phyloP scores from a whole-genome alignment of 1,284 basidiomycete species.

The Cryptococcus floricola region DNA sequence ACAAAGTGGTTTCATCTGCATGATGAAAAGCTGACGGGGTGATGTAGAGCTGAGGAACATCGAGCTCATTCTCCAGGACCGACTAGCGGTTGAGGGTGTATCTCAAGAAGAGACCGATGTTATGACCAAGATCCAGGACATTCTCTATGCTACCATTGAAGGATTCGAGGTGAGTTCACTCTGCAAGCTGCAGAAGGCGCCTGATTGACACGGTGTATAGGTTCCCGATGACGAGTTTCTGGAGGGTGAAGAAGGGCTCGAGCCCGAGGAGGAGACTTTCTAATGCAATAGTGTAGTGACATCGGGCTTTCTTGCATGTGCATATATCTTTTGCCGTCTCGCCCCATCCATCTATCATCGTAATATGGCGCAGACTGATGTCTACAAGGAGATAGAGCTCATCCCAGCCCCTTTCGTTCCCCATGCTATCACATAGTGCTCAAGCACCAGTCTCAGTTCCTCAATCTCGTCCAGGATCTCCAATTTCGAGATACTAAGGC shows the following conservation, averaged over 20 bases:
- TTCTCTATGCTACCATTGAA: conserved; percentile 91
- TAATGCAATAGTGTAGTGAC: conserved; percentile 13
- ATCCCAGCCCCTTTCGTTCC: conserved; percentile 45
- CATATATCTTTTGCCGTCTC: background rate
- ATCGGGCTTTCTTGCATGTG: background rate
- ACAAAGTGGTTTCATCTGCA: background rate
- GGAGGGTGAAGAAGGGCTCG: conserved; percentile 52
- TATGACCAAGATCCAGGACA: conserved; percentile 81
- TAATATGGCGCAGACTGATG: background rate
- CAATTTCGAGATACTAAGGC: conserved; percentile 62
- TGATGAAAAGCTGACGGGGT: background rate
- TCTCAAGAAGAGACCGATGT: conserved; percentile 64
- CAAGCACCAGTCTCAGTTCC: conserved; percentile 79
- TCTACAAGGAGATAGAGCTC: conserved; percentile 6
- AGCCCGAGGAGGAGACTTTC: conserved; percentile 58
- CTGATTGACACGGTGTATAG: conserved; percentile 1
- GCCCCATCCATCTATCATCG: background rate
- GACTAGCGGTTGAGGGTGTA: conserved; percentile 60
- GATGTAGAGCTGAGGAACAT: conserved; percentile 78
- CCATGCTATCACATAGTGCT: conserved; percentile 85
- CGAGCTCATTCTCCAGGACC: conserved; percentile 82
- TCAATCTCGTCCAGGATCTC: conserved; percentile 89
- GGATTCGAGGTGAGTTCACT: conserved; percentile 65
- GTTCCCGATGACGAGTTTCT: conserved; percentile 42
- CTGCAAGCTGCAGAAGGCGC: background rate